Evolutionary conservation across 2,329 filamentous ascomycete genomes (phyloP), one percentile per base, ranked within the genome.

Genomic region (Claviceps cyperi): DNA sequence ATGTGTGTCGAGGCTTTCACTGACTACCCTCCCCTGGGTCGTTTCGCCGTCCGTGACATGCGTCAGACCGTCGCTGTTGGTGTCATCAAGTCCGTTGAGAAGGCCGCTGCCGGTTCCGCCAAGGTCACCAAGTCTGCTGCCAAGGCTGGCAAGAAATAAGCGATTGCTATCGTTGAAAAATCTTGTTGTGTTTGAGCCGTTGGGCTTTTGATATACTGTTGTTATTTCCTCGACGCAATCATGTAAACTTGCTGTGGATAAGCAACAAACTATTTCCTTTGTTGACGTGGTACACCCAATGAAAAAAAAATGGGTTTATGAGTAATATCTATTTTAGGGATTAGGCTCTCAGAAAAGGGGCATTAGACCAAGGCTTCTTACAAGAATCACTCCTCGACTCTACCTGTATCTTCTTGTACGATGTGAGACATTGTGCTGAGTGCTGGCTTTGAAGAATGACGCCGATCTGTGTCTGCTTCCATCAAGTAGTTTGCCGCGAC

Each of bases 1-100:
- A 98, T 98, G 92, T 98, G 92, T 76, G 92, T 98, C 75, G 92
- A 98, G 88, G 79, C 92, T 65, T 98, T 97, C 89, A 96, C 90
- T 67, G 89, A 96, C 70, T 98, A 97, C 82, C 91, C 92, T 68
- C 92, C 92, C 74, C 89, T 98, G 66, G 92, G 92, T 73, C 91
- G 92, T 84, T 98, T 98, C 83, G 92, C 92, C 73, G 92, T 98
- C 81, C 91, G 91, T 85, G 91, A 96, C 78, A 96, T 96, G 90
- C 77, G 79, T 70, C 80, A 86, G 71, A 91, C 86, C 73, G 86
- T 92, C 62, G 86, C 87, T 61, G 87, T 94, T 74, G 86, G 88
- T 84, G 87, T 94, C 75, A 91, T 94, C 80, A 95, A 95, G 83
- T 75, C 77, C 57, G 85, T 90, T 56, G 80, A 81, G 63, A 87